Base-by-base conservation (phyloP, 257 asterid genomes). In the Salvia splendens region DNA sequence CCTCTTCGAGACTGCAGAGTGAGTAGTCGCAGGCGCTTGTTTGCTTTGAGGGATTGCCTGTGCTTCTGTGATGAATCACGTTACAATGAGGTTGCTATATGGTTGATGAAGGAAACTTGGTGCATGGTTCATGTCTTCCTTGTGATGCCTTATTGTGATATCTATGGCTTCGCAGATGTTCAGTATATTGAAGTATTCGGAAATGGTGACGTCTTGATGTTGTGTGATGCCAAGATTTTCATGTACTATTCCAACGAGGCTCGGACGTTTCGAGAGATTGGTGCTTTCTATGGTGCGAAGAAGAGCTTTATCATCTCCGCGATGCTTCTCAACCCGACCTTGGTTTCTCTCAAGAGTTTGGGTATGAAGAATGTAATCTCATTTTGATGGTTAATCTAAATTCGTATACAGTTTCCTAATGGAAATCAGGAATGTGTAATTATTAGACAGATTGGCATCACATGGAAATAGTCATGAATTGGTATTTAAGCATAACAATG, bases 181-280 rank as follows among this genome's bases (percentile, higher is more conserved):
- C 40, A 59, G 12, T 50, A 50, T 4, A 11, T 59, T 49, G 40
- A 59, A 16, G 50, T 59, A 38, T 38, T 59, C 35, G 5, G 40
- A 38, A 32, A 40, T 40, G 65, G 65, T 2, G 65, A 59, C 7
- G 2, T 59, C 9, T 59, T 59, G 65, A 59, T 59, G 50, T 5
- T 59, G 2, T 4, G 50, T 38, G 65, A 59, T 5, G n/a, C 50
- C 0, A 14, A 10, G 2, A 48, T 16, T 43, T 68, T 82, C 54
- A 24, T 24, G 30, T 71, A 71, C 8, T 76, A 68, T 74, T 28
- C 70, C 57, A 68, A 15, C 15, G 28, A 14, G 62, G 67, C 24
- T 45, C 62, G 53, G 70, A 69, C 73, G 7, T 6, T 51, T 54
- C 54, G 48, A 4, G 17, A 4, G 0, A 9, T 40, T 16, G 65